Evolutionary conservation across 2,329 filamentous ascomycete genomes (phyloP).

Genomic region (Botryotinia narcissicola): DNA sequence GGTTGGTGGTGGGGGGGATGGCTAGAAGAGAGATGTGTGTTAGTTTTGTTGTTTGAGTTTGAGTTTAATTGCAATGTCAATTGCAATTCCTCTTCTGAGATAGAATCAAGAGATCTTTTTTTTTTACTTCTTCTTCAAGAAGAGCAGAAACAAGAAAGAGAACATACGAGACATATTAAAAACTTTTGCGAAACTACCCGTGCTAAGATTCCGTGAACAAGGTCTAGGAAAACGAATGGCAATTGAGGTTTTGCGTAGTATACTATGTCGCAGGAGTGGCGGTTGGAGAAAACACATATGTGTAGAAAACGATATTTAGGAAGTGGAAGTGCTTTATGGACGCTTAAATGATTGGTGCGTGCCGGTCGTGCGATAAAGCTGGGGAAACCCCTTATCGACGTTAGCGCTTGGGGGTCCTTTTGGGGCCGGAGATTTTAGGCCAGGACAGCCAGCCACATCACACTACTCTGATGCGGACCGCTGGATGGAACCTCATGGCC

Average conservation of each 20-base stretch:
- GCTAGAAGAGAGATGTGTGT: conserved; percentile 10
- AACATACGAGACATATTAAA: conserved; percentile 30
- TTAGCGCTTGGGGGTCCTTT: conserved; percentile 1
- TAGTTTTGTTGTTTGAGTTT: not conserved
- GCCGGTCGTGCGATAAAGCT: conserved; percentile 10
- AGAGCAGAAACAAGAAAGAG: not conserved
- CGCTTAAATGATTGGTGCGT: conserved; percentile 6
- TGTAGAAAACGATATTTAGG: not conserved
- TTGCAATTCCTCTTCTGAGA: not conserved
- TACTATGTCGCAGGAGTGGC: conserved; percentile 1
- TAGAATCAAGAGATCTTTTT: not conserved
- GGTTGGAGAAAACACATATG: conserved; percentile 20
- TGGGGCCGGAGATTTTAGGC: not conserved
- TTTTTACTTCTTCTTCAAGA: too few species aligned
- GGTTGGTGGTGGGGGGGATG: conserved; percentile 39
- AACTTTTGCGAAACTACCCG: not conserved
- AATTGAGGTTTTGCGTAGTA: not conserved
- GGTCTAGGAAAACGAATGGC: too few species aligned
- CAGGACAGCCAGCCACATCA: not conserved
- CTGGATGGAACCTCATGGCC: not conserved
- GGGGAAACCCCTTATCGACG: conserved; percentile 11
- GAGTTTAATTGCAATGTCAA: too few species aligned
- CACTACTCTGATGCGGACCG: not conserved
- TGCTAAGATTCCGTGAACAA: not conserved
- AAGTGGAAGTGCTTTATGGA: not conserved